Conservation (phyloP, 768 basidiomycete genomes). For the Leccinellum rugosiceps region DNA sequence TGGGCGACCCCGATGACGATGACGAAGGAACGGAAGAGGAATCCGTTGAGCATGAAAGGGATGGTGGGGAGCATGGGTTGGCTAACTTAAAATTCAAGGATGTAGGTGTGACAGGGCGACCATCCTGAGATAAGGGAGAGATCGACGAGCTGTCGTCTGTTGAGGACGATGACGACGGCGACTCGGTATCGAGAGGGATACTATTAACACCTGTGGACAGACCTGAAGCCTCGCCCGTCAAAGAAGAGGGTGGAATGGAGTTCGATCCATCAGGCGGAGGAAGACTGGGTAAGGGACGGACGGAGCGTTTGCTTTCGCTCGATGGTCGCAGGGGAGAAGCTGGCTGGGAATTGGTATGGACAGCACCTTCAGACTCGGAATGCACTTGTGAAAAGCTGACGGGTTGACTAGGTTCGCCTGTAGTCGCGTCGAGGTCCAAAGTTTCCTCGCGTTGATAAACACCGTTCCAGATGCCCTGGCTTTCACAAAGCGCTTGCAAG, state of each 20-base stretch:
- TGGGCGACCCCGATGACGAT: constrained; percentile 47
- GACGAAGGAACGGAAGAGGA: constrained; percentile 57
- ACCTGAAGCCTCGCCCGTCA: constrained; percentile 3
- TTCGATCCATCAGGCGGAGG: constrained; percentile 11
- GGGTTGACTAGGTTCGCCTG: neutral
- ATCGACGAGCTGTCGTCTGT: constrained; percentile 34
- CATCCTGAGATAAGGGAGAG: constrained; percentile 27
- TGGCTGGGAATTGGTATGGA: neutral
- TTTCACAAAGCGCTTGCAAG: constrained; percentile 70
- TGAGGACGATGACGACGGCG: constrained; percentile 23
- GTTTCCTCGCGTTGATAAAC: constrained; percentile 6
- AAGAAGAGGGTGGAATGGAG: constrained; percentile 5
- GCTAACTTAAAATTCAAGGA: constrained; percentile 28
- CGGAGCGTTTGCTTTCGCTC: constrained; percentile 15
- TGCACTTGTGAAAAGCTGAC: neutral
- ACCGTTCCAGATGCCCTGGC: constrained; percentile 60
- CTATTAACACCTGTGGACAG: neutral
- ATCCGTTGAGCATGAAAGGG: constrained; percentile 56
- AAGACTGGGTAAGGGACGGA: constrained; percentile 26
- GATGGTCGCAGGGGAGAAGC: constrained; percentile 1
- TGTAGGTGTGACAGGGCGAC: constrained; percentile 36
- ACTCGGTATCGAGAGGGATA: constrained; percentile 16
- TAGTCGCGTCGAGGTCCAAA: constrained; percentile 1
- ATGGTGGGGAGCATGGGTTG: constrained; percentile 38
- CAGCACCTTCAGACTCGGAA: neutral